Conservation (phyloP, 2,329 filamentous ascomycete species). For the Kalaharituber pfeilii region DNA sequence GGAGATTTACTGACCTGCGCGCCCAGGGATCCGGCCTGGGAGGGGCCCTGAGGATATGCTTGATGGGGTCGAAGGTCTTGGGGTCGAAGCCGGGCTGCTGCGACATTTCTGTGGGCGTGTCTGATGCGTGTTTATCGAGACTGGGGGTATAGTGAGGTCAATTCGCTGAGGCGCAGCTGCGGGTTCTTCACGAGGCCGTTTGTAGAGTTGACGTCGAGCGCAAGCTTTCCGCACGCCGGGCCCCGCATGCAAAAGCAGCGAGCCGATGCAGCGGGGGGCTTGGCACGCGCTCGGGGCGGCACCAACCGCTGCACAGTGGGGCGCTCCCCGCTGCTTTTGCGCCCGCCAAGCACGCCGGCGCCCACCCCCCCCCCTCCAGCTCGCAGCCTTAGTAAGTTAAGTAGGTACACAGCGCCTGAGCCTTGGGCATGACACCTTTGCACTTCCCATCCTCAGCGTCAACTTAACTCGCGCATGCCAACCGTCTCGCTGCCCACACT, state of each 20-base stretch:
- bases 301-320: background rate
- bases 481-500: background rate
- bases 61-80: conserved; percentile 14
- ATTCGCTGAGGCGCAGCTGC: too few species aligned
- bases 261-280: background rate
- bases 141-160: background rate
- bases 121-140: background rate
- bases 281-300: too few species aligned
- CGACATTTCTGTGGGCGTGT: background rate
- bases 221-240: background rate
- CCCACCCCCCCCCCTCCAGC: too few species aligned
- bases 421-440: background rate
- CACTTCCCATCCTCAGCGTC: background rate
- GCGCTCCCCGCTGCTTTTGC: background rate
- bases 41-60: conserved; percentile 11
- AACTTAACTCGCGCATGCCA: background rate
- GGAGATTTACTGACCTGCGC: conserved; percentile 36
- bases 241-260: background rate
- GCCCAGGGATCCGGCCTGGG: conserved; percentile 45
- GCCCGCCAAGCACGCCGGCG: background rate
- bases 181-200: background rate
- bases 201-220: background rate
- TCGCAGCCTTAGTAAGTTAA: too few species aligned
- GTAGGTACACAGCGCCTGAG: background rate
- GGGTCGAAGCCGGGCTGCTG: conserved; percentile 2